Percentiles rank a stretch among this genome's conserved stretches.
phyloP scores from a whole-genome alignment of 257 asterid genomes.

The Jasminum sambac region DNA sequence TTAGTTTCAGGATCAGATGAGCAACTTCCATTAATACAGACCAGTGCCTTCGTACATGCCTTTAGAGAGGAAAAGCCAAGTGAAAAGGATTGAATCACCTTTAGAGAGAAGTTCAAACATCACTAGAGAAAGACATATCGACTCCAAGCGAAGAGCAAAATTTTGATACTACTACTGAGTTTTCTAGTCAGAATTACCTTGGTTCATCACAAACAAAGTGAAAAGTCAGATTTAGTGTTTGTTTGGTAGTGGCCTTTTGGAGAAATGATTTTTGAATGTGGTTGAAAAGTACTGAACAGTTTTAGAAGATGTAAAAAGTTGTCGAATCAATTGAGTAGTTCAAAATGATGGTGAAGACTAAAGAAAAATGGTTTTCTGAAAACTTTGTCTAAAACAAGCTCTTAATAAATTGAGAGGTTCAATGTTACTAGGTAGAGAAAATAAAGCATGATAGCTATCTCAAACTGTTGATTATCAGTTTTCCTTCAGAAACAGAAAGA shows the following conservation, averaged over 20 bases:
- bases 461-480: neutral
- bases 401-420: neutral
- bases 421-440: neutral
- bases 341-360: too few species aligned
- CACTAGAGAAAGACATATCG: neutral
- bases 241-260: too few species aligned
- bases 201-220: neutral
- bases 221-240: neutral
- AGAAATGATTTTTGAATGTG: too few species aligned
- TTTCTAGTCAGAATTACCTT: neutral
- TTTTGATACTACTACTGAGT: neutral
- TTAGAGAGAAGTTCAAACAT: neutral
- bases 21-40: constrained; percentile 31
- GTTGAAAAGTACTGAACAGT: too few species aligned
- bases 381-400: too few species aligned
- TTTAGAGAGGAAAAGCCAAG: constrained; percentile 25
- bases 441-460: neutral
- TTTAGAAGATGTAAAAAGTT: too few species aligned
- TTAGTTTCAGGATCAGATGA: constrained; percentile 32
- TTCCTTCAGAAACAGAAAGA: neutral
- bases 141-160: neutral
- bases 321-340: too few species aligned
- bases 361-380: too few species aligned
- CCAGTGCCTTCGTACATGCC: constrained; percentile 79
- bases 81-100: constrained; percentile 12